Percentiles rank a stretch among this genome's conserved stretches.
phyloP scores from a whole-genome alignment of 345 rosid genomes.

The Eucalyptus microcorys region DNA sequence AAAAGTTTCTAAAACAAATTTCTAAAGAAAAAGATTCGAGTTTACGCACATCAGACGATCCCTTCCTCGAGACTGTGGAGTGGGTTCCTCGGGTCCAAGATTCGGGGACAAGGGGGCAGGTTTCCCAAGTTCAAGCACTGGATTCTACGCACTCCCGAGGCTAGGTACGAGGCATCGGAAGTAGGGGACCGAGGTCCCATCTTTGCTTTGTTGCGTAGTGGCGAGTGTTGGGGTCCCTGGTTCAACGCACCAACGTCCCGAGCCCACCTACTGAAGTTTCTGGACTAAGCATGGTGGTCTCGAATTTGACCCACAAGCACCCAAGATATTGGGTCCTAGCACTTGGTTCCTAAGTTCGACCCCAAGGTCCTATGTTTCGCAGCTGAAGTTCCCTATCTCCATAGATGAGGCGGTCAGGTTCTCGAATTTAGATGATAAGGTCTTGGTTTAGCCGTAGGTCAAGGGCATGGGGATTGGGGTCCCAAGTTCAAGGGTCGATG shows the following conservation, averaged over 20 bases:
- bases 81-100: too few relatives aligned
- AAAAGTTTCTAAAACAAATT: not conserved
- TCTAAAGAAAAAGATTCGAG: not conserved
- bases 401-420: accelerated
- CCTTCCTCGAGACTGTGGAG: not conserved
- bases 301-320: not conserved
- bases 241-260: not conserved
- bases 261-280: not conserved
- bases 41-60: not conserved
- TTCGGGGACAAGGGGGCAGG: too few relatives aligned
- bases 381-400: too few relatives aligned
- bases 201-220: not conserved
- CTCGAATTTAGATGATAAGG: not conserved
- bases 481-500: not conserved
- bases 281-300: not conserved
- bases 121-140: not conserved
- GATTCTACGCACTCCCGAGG: not conserved
- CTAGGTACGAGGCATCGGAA: not conserved
- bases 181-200: not conserved
- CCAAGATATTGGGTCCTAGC: not conserved
- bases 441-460: not conserved
- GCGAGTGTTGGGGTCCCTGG: not conserved
- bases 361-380: not conserved
- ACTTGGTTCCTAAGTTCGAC: not conserved
- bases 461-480: not conserved